Percentiles rank a stretch among this genome's conserved stretches.
Conservation (phyloP, 139 green algal species). For the Dunaliella primolecta region DNA sequence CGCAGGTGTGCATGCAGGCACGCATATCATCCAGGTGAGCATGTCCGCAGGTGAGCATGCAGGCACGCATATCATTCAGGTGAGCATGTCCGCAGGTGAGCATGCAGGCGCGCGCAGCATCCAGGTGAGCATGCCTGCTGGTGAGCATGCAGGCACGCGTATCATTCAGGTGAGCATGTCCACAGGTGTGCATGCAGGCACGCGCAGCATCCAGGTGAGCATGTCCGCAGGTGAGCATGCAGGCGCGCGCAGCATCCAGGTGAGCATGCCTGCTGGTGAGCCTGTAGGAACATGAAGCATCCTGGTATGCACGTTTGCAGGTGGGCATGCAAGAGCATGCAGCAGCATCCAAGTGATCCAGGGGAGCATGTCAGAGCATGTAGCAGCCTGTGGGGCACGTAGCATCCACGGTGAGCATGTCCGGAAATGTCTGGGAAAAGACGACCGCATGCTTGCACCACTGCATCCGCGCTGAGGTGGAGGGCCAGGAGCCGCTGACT, state of each 20-base stretch:
- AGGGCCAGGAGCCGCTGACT: too few relatives aligned
- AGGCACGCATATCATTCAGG: conserved; percentile 32
- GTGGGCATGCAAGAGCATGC: neutral
- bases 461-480: too few relatives aligned
- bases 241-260: neutral
- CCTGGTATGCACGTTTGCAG: neutral
- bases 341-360: neutral
- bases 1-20: too few relatives aligned
- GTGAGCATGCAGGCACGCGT: neutral
- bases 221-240: neutral
- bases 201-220: neutral
- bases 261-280: neutral
- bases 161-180: neutral
- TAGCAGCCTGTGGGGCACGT: neutral
- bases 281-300: neutral
- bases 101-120: neutral
- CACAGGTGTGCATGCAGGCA: neutral
- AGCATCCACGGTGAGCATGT: too few relatives aligned
- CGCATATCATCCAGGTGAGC: conserved; percentile 37
- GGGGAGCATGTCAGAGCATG: neutral
- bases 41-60: too few relatives aligned
- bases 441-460: too few relatives aligned
- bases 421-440: too few relatives aligned
- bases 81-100: too few relatives aligned
- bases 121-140: neutral